Evolutionary conservation across 2,329 filamentous ascomycete species (phyloP), one percentile per base, ranked within the genome.

Genomic region (Colletotrichum eremochloae): DNA sequence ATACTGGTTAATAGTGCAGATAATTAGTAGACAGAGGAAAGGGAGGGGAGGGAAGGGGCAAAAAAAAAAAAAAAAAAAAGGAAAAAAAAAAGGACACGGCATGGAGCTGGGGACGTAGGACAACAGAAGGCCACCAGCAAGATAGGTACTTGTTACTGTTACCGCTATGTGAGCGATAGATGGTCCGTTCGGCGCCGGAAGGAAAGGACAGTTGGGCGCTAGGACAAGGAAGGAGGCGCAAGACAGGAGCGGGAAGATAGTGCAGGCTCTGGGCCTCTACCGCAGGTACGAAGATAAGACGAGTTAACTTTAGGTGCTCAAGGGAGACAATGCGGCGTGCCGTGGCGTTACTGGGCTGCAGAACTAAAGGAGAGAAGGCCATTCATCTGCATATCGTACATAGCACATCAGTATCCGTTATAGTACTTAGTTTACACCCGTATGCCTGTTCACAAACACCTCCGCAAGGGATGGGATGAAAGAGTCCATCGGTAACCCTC

Each of bases 321-420:
- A 52, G 64, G 57, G 24, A 31, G 38, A 58, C n/a, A 58, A 46
- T 36, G n/a, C 44, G 57, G 68, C 65, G 58, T 71, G 46, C n/a
- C 46, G 46, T 50, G 65, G 68, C 68, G 65, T 63, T 24, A 52
- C 52, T 58, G 64, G 52, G 63, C 68, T 38, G 24, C 24, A 24
- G 24, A 24, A 24, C 24, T 24, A 20, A 57, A 57, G 64, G 57
- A 63, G 64, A 57, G 58, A 33, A 64, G 24, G 61, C 33, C 36
- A 29, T 52, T 31, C 24, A 52, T 18, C 50, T 24, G n/a, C 46
- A 24, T 24, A 24, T 24, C 24, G 24, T 24, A 24, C 24, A 24
- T 24, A 24, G 24, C 24, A 24, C 24, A 24, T 24, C 24, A 24
- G 24, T 24, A 24, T 24, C 24, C 24, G 24, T 24, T 24, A 24